Conservation (phyloP, 108 stramenopile species). For the Nitzschia sp. region DNA sequence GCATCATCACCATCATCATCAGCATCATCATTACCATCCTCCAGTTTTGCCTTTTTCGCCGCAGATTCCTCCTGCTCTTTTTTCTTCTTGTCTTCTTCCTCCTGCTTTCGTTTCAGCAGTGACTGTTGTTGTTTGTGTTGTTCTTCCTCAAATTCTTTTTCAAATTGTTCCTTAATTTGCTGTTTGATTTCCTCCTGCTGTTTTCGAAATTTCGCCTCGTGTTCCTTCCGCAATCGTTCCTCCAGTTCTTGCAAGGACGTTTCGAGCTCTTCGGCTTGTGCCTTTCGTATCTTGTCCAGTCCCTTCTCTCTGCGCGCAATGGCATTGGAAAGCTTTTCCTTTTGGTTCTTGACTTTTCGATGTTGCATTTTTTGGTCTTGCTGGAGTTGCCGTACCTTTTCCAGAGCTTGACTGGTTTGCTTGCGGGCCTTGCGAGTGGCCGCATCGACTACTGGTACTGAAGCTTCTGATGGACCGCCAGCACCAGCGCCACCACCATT, state of each 20-base stretch:
- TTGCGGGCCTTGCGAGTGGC: background rate
- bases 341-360: conserved; percentile 12
- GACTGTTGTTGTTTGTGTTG: conserved; percentile 26
- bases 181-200: conserved; percentile 26
- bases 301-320: conserved; percentile 10
- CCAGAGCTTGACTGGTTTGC: background rate
- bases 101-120: conserved; percentile 6
- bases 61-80: conserved; percentile 1
- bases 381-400: background rate
- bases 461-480: background rate
- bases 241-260: conserved; percentile 18
- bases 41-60: background rate
- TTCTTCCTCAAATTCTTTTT: conserved; percentile 25
- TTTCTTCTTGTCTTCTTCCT: conserved; percentile 3
- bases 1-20: no score
- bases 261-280: background rate
- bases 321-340: conserved; percentile 32
- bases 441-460: no score
- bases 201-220: background rate
- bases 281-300: conserved; percentile 16
- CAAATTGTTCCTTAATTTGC: conserved; percentile 17
- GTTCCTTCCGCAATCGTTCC: conserved; percentile 2
- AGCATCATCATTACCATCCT: no score
- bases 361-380: conserved; percentile 6
- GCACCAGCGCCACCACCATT: background rate